Evolutionary conservation across 2,329 filamentous ascomycete species (phyloP).

Genomic region (Nemania abortiva): DNA sequence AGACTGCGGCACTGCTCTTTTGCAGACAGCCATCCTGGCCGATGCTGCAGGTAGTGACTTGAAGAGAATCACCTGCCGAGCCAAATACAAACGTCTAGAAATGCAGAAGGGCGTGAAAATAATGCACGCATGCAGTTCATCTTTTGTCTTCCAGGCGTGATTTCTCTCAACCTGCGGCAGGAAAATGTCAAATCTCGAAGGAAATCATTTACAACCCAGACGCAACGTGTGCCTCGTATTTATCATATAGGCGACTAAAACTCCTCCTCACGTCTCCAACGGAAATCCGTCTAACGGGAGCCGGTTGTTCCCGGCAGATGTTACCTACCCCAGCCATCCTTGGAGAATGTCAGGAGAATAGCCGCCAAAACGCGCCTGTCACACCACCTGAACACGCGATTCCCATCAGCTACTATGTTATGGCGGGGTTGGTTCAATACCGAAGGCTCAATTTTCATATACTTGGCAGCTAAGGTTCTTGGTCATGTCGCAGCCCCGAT

Average conservation of each 20-base stretch:
- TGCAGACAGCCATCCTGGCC: background rate
- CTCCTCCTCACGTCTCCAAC: conserved; percentile 4
- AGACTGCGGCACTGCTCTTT: background rate
- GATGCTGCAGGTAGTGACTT: conserved; percentile 10
- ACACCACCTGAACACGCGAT: conserved; percentile 28
- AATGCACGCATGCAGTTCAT: background rate
- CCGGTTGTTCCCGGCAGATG: conserved; percentile 37
- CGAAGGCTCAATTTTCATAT: background rate
- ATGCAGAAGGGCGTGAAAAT: background rate
- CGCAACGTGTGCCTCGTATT: background rate
- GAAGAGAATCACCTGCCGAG: background rate
- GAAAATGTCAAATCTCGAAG: background rate
- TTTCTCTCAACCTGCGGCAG: background rate
- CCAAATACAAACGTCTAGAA: background rate
- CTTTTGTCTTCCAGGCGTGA: background rate
- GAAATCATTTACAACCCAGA: background rate
- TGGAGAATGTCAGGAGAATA: conserved; percentile 17
- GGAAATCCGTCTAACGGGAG: conserved; percentile 6
- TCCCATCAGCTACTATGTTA: conserved; percentile 1
- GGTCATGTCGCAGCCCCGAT: background rate
- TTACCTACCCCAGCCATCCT: conserved; percentile 29
- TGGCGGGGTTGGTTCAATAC: background rate
- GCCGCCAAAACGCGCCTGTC: conserved; percentile 18
- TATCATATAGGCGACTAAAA: conserved; percentile 10
- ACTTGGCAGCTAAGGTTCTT: background rate